These are phyloP conservation scores for Claviceps maximensis DNA, from an alignment of 2,329 filamentous ascomycete species.

Conservation along the genomic window DNA sequence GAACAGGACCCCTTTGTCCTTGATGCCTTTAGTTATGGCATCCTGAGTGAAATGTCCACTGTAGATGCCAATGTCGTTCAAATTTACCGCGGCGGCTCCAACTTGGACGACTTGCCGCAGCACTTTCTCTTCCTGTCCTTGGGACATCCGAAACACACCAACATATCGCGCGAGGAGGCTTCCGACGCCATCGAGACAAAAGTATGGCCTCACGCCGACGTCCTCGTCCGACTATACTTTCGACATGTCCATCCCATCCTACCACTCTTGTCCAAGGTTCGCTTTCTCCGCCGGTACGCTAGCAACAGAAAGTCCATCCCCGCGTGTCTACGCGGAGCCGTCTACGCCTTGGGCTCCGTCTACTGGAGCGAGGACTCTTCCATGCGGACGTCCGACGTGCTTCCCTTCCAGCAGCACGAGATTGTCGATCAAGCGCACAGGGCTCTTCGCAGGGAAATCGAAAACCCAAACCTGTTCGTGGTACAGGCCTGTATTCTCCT, in stretches of 20 bases:
- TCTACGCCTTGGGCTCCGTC: constrained; percentile 28
- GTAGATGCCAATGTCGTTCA: constrained; percentile 32
- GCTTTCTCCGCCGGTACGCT: constrained; percentile 27
- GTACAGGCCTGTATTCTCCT: constrained; percentile 34
- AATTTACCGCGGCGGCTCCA: constrained; percentile 22
- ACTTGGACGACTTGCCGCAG: constrained; percentile 24
- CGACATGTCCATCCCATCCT: constrained; percentile 30
- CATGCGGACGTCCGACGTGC: constrained; percentile 4
- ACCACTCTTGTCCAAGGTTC: constrained; percentile 29
- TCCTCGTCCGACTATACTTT: constrained; percentile 31
- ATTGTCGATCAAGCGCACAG: constrained; percentile 27
- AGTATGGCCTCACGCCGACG: constrained; percentile 26
- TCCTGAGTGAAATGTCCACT: constrained; percentile 30
- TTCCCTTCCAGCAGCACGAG: constrained; percentile 26
- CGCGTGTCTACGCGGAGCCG: constrained; percentile 29
- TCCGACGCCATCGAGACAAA: constrained; percentile 29
- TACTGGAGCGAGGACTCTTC: constrained; percentile 5
- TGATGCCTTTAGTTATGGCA: constrained; percentile 31
- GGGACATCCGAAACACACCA: constrained; percentile 29
- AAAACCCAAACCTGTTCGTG: constrained; percentile 31
- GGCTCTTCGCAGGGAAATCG: constrained; percentile 30
- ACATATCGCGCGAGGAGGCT: constrained; percentile 21
- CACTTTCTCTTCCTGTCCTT: constrained; percentile 33
- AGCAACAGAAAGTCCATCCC: constrained; percentile 26
- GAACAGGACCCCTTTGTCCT: constrained; percentile 35